A percentile compares a stretch with the other conserved stretches of the same genome.
phyloP scores from a whole-genome alignment of 2,329 filamentous ascomycete species.

The Aureobasidium subglaciale region DNA sequence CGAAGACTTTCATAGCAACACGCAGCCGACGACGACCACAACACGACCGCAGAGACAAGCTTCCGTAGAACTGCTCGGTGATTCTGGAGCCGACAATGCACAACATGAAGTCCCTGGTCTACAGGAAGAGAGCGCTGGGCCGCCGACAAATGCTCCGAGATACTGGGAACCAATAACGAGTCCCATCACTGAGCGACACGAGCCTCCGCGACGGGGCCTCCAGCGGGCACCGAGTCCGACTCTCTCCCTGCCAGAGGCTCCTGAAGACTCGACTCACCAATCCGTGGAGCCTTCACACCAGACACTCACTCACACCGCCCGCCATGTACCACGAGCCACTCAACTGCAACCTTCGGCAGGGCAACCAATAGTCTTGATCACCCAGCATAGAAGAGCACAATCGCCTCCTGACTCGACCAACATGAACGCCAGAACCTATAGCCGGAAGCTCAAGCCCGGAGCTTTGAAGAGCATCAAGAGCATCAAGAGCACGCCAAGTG shows the following conservation, averaged over 20 bases:
- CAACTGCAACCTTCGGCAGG: background rate
- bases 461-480: background rate
- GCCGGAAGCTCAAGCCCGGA: background rate
- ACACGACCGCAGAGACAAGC: background rate
- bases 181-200: no score
- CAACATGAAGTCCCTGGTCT: no score
- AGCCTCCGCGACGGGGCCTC: no score
- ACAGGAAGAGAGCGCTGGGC: no score
- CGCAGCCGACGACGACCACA: background rate
- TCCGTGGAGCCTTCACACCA: no score
- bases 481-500: background rate
- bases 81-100: background rate
- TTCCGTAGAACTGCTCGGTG: background rate
- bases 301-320: no score
- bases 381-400: background rate
- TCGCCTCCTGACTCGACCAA: background rate
- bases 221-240: no score
- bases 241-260: no score
- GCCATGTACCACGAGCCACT: background rate
- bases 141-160: background rate
- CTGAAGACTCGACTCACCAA: no score
- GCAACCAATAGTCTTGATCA: conserved; percentile 10
- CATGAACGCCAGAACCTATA: conserved; percentile 6
- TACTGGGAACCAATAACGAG: background rate
- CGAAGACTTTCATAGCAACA: background rate